Percentiles rank a stretch among this genome's conserved stretches.
Conservation (phyloP, 345 rosid genomes). For the Salix dunnii region DNA sequence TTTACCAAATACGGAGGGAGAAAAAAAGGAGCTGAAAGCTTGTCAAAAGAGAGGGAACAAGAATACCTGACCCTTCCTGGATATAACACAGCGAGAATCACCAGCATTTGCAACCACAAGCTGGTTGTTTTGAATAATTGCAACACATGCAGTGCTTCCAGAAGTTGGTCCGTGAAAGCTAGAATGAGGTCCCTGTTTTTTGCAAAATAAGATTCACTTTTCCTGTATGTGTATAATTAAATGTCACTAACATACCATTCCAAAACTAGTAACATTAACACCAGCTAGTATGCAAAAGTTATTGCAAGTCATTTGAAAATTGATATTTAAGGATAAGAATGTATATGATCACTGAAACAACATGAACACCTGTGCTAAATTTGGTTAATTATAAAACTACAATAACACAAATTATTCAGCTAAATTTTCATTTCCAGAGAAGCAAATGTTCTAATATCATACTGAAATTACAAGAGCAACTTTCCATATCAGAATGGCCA, state of each 20-base stretch:
- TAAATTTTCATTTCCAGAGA: not conserved
- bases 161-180: slow-evolving; percentile 82
- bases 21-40: not conserved
- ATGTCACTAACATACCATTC: not conserved
- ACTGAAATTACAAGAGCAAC: not conserved
- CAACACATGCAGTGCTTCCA: slow-evolving; percentile 91
- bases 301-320: not conserved
- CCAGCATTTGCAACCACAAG: slow-evolving; percentile 93
- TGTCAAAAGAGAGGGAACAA: not conserved
- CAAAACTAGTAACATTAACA: not conserved
- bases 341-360: not conserved
- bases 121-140: slow-evolving; percentile 57
- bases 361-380: not conserved
- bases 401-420: not conserved
- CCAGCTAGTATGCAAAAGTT: not conserved
- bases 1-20: not conserved
- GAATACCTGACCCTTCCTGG: slow-evolving; percentile 85
- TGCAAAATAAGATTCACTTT: not conserved
- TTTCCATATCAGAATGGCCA: not conserved
- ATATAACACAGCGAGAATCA: slow-evolving; percentile 90
- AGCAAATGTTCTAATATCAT: not conserved
- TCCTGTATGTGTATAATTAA: not conserved
- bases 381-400: not conserved
- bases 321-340: not conserved
- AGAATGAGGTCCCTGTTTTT: slow-evolving; percentile 83